Percentiles rank a stretch among this genome's conserved stretches.
Conservation (phyloP, 306 rosid genomes). For the Purshia tridentata region DNA sequence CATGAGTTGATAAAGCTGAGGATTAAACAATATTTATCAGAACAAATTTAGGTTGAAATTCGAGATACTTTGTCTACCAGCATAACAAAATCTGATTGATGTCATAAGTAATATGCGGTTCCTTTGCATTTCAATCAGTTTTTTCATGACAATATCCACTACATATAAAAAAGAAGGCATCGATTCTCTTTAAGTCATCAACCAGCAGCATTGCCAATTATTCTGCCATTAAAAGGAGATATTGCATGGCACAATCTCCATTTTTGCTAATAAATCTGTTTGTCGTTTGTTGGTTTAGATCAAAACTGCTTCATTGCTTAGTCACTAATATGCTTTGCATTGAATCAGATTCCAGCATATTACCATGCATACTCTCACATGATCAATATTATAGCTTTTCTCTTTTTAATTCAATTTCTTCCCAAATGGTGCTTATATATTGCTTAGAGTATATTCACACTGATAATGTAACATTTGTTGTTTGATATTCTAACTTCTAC, state of each 20-base stretch:
- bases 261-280: neutral
- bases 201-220: neutral
- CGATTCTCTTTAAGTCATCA: constrained; percentile 9
- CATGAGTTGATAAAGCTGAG: constrained; percentile 17
- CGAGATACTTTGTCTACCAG: constrained; percentile 18
- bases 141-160: constrained; percentile 6
- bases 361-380: neutral
- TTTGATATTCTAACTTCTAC: too few species aligned
- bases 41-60: constrained; percentile 42
- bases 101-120: neutral
- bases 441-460: neutral
- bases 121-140: neutral
- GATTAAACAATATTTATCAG: constrained; percentile 2
- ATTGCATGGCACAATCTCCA: neutral
- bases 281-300: constrained; percentile 1
- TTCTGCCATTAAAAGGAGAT: neutral
- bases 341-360: constrained; percentile 16
- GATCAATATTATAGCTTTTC: neutral
- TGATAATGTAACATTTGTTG: too few species aligned
- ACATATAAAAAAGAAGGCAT: constrained; percentile 23
- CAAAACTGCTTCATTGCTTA: constrained; percentile 5
- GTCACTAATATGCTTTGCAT: constrained; percentile 2
- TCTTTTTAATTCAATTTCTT: neutral
- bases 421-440: neutral
- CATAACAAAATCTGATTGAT: constrained; percentile 21